Base-by-base conservation (phyloP, 1,139 yeast genomes). In the Chernovozyma sophiae-reginae region DNA sequence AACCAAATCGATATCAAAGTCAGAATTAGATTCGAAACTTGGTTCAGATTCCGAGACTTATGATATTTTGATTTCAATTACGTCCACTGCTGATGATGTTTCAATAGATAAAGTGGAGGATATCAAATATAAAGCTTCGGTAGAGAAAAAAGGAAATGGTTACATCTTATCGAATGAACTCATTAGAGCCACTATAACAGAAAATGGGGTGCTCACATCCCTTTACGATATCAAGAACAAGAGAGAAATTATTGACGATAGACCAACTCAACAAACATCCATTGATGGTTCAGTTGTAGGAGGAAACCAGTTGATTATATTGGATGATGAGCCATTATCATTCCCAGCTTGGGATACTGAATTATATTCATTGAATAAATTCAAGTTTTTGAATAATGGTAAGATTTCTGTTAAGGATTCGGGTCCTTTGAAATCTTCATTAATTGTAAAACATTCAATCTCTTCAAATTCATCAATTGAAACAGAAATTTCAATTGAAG, bases 321-420 rank as follows among this genome's bases (percentile, higher is more conserved):
- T 85, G 52, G 92, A 89, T 46, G 97, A 92, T 57, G 86, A 87
- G 45, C 97, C 97, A 11, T 66, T 87, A 52, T 81, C 74, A 41
- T 90, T 81, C 79, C 96, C 90, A 34, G 97, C 97, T 2, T 92
- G 98, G 97, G 97, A 92, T 56, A 90, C 97, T 0, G 98, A 92
- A 55, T 71, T 89, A 42, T 92, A 77, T 56, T 83, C 95, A 0
- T 72, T 85, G 45, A 84, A 81, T 47, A 85, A 82, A 46, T 78
- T 74, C 53, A 66, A 68, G 39, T 78, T 81, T 45, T 52, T 71
- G 42, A 45, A 49, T 7, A 46, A 50, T 65, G 55, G 75, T 60
- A 57, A 60, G 30, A 73, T 81, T 16, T 65, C 72, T 18, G 67
- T 85, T 22, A 63, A 74, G 29, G 72, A 71, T 36, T 62, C 69